Evolutionary conservation across 2,329 filamentous ascomycete species (phyloP).

Genomic region (Fusarium sp.): DNA sequence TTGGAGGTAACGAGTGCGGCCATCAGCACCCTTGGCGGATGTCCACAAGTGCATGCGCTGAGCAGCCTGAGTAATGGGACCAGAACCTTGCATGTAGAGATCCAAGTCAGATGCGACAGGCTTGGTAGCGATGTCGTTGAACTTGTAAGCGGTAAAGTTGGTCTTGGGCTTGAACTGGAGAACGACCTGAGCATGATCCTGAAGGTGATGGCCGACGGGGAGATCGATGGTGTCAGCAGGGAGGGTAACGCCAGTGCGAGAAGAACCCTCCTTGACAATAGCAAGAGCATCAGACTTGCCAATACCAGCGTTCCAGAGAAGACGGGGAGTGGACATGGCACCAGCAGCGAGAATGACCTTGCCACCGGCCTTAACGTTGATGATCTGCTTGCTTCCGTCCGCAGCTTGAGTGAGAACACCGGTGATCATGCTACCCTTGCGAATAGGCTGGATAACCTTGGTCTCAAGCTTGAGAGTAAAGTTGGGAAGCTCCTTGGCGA

Average conservation of each 20-base stretch:
- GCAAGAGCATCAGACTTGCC: conserved; percentile 70
- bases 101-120: conserved; percentile 40
- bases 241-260: conserved; percentile 63
- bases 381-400: conserved; percentile 58
- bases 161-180: conserved; percentile 42
- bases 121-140: conserved; percentile 34
- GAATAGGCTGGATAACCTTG: conserved; percentile 72
- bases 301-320: conserved; percentile 61
- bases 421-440: conserved; percentile 70
- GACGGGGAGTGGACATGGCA: conserved; percentile 53
- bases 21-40: conserved; percentile 41
- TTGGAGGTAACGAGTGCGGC: conserved; percentile 42
- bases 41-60: conserved; percentile 48
- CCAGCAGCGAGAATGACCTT: conserved; percentile 74
- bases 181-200: conserved; percentile 63
- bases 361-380: conserved; percentile 43
- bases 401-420: conserved; percentile 70
- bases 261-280: conserved; percentile 56
- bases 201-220: conserved; percentile 68
- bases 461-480: conserved; percentile 76
- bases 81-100: conserved; percentile 44
- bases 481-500: conserved; percentile 68
- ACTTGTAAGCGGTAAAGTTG: conserved; percentile 45
- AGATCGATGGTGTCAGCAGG: conserved; percentile 65
- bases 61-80: conserved; percentile 45